A percentile compares a stretch with the other conserved stretches of the same genome.
Evolutionary conservation across 768 basidiomycete species (phyloP).

Genomic region (Piloderma croceum): DNA sequence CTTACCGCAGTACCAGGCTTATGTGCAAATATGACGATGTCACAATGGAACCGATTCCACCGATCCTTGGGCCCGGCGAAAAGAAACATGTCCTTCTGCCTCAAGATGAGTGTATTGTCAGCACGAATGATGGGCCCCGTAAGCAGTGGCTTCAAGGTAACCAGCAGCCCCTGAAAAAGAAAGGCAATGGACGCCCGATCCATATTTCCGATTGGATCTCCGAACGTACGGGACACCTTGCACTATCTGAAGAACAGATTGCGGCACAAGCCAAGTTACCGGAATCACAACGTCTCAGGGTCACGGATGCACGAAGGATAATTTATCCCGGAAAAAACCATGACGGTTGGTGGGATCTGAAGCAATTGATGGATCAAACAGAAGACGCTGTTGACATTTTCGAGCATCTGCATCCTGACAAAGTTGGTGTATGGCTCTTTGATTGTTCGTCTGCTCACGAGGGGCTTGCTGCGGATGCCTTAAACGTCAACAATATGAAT

Average conservation of each 20-base stretch:
- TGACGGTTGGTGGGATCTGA: slow-evolving; percentile 20
- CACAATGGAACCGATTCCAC: slow-evolving; percentile 9
- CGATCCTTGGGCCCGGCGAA: slow-evolving; percentile 10
- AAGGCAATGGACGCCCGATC: slow-evolving; percentile 13
- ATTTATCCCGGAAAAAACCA: slow-evolving; percentile 21
- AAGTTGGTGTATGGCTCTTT: slow-evolving; percentile 17
- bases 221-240: slow-evolving; percentile 13
- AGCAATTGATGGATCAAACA: slow-evolving; percentile 17
- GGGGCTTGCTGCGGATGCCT: slow-evolving; percentile 20
- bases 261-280: slow-evolving; percentile 6
- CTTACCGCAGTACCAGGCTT: no score
- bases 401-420: slow-evolving; percentile 16
- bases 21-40: slow-evolving; percentile 6
- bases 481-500: slow-evolving; percentile 25
- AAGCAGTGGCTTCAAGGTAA: slow-evolving; percentile 13
- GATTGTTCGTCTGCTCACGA: slow-evolving; percentile 24
- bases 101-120: slow-evolving; percentile 20
- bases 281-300: background rate
- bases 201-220: slow-evolving; percentile 19
- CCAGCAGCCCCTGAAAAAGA: slow-evolving; percentile 16
- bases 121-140: slow-evolving; percentile 16
- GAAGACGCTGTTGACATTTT: slow-evolving; percentile 15
- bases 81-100: slow-evolving; percentile 13
- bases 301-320: slow-evolving; percentile 12
- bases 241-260: slow-evolving; percentile 8